Base-by-base conservation (phyloP, 2,329 filamentous ascomycete species). In the Saccharata proteae region DNA sequence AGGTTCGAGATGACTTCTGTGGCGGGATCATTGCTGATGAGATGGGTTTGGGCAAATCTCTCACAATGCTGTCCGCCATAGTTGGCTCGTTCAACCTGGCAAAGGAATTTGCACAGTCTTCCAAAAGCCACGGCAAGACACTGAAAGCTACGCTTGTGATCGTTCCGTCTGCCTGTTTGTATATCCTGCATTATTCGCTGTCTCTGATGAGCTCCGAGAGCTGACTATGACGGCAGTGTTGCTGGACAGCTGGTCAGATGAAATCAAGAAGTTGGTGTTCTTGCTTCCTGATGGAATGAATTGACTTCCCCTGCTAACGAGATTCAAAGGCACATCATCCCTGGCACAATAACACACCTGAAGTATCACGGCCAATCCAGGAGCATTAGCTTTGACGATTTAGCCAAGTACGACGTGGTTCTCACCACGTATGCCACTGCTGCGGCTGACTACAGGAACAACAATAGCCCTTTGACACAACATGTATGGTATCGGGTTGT, bases 31-130 rank as follows among this genome's bases (percentile, higher is more conserved):
- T 72, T 4, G 67, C 68, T 0, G 68, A 72, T 42, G 67, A 71
- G 33, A 71, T 71, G 67, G 69, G 68, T 0, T 56, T 70, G 46
- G 68, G 68, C 1, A 72, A 72, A 39, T 64, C 68, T 0, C 51
- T 69, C 10, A 62, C 63, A 5, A 61, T 64, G 1, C 54, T 71
- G 9, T 57, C 63, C 2, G 43, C 67, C 0, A 54, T 69, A 22
- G 44, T 57, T 4, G 29, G 11, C n/a, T 20, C 35, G 6, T 13
- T 30, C 2, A 16, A 10, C 14, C 15, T 12, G 4, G 26, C 26
- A 17, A 25, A 25, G n/a, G n/a, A 25, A 7, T 25, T 25, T 8
- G 23, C 9, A n/a, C n/a, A 25, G n/a, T 25, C 5, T 13, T 2
- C 10, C n/a, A 16, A 10, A 26, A 4, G 24, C 24, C 24, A 14